A percentile compares a stretch with the other conserved stretches of the same genome.
These are phyloP conservation scores for Saksenaea vasiformis DNA, from an alignment of 371 early-diverging fungal genomes.

Conservation along the genomic window DNA sequence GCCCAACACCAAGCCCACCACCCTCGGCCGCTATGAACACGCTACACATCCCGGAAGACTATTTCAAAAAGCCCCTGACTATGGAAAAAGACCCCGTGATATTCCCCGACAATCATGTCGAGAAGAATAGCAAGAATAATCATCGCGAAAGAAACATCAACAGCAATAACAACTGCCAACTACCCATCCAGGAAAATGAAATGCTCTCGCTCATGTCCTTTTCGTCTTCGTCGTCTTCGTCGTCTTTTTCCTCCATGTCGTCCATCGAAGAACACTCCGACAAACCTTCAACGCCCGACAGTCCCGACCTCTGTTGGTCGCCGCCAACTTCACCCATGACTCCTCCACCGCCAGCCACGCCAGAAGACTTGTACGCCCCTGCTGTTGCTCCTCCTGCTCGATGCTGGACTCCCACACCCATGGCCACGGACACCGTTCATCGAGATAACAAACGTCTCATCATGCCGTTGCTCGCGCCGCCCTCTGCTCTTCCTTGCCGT, in stretches of 20 bases:
- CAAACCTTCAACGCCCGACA: slow-evolving; percentile 2
- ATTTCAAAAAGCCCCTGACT: background rate
- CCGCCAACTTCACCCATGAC: slow-evolving; percentile 18
- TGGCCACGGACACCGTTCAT: background rate
- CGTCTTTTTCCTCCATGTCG: slow-evolving; percentile 19
- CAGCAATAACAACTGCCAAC: slow-evolving; percentile 1
- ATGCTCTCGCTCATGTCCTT: slow-evolving; percentile 17
- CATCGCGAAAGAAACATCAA: background rate
- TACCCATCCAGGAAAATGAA: background rate
- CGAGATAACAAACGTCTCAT: background rate
- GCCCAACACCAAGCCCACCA: background rate
- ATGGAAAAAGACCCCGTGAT: slow-evolving; percentile 2
- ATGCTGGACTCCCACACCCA: slow-evolving; percentile 10
- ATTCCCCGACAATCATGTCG: background rate
- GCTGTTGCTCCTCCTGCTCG: slow-evolving; percentile 1
- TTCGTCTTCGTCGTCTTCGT: slow-evolving; percentile 16
- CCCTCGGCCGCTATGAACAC: background rate
- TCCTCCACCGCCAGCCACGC: slow-evolving; percentile 11
- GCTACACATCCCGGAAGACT: slow-evolving; percentile 4
- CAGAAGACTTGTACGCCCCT: slow-evolving; percentile 4
- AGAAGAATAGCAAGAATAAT: background rate
- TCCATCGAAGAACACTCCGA: slow-evolving; percentile 16
- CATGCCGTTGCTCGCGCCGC: slow-evolving; percentile 7
- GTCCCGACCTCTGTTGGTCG: slow-evolving; percentile 7
- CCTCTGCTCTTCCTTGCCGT: slow-evolving; percentile 11